Evolutionary conservation across 1,284 basidiomycete genomes (phyloP), one percentile per base, ranked within the genome.

Genomic region (Cerioporus squamosus): DNA sequence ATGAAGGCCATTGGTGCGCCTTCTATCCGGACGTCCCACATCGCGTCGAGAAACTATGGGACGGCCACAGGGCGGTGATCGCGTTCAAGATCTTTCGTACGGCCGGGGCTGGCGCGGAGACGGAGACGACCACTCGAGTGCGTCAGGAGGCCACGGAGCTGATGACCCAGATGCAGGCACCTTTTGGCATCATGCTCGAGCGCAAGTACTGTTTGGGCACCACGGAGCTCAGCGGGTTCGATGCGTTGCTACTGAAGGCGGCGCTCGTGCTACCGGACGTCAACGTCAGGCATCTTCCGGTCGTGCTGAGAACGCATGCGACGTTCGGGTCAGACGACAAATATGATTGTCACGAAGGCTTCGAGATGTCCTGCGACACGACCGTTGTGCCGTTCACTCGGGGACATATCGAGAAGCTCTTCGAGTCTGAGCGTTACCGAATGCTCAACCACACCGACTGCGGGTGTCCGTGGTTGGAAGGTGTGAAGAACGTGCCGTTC

Each of bases 11-110:
- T 2, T 76, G 74, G 73, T 67, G 71, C 18, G 74, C 73, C 0
- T 76, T 79, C 56, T 76, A 74, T 61, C 71, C 77, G 1, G 76
- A 79, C 59, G 72, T 75, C 46, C 70, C 73, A 8, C 75, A 79
- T 60, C 24, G 39, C 0, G 66, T 74, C 43, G 39, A 42, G 6
- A 39, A 53, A 10, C 40, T 74, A 33, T 12, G 24, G 18, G 15
- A 49, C 0, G 63, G 67, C 7, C 66, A 72, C 51, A 67, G 73
- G 9, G 73, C 71, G 7, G 66, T 68, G 22, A 66, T 74, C 43
- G 71, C 72, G 1, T 74, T 73, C 67, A 74, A 74, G 47, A 59
- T 74, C 14, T 74, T 72, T 59, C 63, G 40, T 36, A 53, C 46
- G 29, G 44, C 15, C 44, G 40, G 22, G 14, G 22, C 17, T 12